Base-by-base conservation (phyloP, 805 yeast species). In the Saturnispora silvae region DNA sequence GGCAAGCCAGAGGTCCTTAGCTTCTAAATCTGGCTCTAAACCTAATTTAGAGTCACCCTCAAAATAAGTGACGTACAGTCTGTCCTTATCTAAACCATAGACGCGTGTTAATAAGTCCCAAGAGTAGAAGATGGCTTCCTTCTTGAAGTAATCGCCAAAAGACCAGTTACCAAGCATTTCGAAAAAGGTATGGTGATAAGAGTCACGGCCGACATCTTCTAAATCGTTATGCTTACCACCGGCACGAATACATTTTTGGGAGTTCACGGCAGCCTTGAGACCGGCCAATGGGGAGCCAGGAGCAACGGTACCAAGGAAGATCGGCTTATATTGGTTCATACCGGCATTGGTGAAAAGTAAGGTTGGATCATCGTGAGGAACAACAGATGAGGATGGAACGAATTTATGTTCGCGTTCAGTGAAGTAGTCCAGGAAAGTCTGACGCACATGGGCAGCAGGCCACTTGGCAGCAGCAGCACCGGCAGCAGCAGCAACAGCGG, bases 141-240 rank as follows among this genome's bases (percentile, higher is more conserved):
- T 75, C 61, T 92, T 92, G 76, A 92, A 92, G 60, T 92, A 92
- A 63, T 92, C 98, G 53, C 99, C 99, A 61, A 92, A 92, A 5
- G 98, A 92, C 99, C 99, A 92, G 70, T 92, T 92, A 54, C 99
- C 99, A 63, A 92, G 73, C 99, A 92, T 92, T 66, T 92, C 99
- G 51, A 92, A 92, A 57, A 94, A 94, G 14, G 99, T 92, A 61
- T 92, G 99, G 60, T 92, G 99, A 57, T 92, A 92, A 37, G 95
- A 84, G 63, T 92, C 99, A 54, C 81, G 77, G 46, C 99, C 99
- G 34, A 92, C 99, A 61, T 92, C 99, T 59, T 92, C 99, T 56
- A 92, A 74, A 65, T 92, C 98, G 51, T 81, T 81, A 63, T 92
- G 99, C 63, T 92, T 92, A 60, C 99, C 99, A 62, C 99, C 99